phyloP scores from a whole-genome alignment of 73 alveolate species.

The Paramecium octaurelia region DNA sequence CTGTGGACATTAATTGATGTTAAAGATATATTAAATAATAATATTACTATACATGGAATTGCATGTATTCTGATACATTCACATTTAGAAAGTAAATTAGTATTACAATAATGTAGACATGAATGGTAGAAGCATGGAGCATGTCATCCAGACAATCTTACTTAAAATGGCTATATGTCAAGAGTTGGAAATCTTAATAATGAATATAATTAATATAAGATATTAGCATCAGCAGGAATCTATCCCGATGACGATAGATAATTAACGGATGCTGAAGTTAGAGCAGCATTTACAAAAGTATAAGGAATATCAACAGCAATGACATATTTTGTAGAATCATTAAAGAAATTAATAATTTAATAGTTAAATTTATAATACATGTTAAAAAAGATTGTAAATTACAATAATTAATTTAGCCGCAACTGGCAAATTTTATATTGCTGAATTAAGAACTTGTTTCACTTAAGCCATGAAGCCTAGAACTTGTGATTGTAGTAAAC shows the following conservation, averaged over 20 bases:
- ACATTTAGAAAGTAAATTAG: conserved; percentile 41
- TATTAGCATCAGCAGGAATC: conserved; percentile 47
- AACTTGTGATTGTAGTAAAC: conserved; percentile 18
- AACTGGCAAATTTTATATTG: conserved; percentile 31
- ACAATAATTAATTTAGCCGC: neutral
- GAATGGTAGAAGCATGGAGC: conserved; percentile 66
- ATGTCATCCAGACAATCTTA: conserved; percentile 25
- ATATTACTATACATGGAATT: conserved; percentile 60
- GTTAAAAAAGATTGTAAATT: neutral
- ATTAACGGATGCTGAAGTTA: neutral
- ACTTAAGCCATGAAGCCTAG: conserved; percentile 14
- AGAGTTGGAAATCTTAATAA: neutral
- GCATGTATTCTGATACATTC: conserved; percentile 42
- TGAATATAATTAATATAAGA: conserved; percentile 26
- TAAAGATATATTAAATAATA: too few species aligned
- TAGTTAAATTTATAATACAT: too few species aligned
- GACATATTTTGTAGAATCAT: too few species aligned
- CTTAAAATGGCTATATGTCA: conserved; percentile 38
- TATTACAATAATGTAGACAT: neutral
- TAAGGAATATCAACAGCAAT: neutral
- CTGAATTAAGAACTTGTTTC: conserved; percentile 39
- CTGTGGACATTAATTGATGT: neutral
- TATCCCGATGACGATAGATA: conserved; percentile 27
- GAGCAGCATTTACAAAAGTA: conserved; percentile 22
- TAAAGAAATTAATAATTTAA: too few species aligned